These are phyloP conservation scores for Alternaria infectoria DNA, from an alignment of 2,329 filamentous ascomycete species.

Conservation along the genomic window DNA sequence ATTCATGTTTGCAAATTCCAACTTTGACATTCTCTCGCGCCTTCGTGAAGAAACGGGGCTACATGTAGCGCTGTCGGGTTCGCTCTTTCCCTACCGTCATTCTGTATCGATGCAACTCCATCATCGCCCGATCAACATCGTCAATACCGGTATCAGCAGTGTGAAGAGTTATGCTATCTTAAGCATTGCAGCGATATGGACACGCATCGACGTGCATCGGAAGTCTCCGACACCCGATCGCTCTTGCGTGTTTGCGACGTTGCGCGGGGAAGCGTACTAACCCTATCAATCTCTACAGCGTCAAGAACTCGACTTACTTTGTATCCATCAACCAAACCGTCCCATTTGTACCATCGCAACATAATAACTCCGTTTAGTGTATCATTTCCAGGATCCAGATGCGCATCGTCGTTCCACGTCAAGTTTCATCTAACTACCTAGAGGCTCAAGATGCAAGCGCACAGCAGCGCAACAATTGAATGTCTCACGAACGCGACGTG, in stretches of 20 bases:
- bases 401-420: neutral
- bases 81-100: neutral
- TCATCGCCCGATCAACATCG: neutral
- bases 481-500: constrained; percentile 31
- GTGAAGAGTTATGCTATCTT: neutral
- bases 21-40: neutral
- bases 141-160: neutral
- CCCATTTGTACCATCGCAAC: neutral
- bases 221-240: neutral
- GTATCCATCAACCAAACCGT: too few relatives aligned
- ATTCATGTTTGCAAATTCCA: neutral
- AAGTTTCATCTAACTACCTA: neutral
- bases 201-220: neutral
- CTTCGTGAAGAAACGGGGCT: neutral
- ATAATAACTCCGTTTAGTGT: neutral
- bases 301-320: neutral
- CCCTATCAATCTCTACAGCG: neutral
- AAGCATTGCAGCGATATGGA: neutral
- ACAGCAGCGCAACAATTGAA: neutral
- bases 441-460: neutral
- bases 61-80: neutral
- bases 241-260: neutral
- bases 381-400: neutral
- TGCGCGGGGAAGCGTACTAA: neutral
- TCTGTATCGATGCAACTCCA: neutral